Evolutionary conservation across 805 yeast genomes (phyloP), one percentile per base, ranked within the genome.

Genomic region (Candida odintsovae): DNA sequence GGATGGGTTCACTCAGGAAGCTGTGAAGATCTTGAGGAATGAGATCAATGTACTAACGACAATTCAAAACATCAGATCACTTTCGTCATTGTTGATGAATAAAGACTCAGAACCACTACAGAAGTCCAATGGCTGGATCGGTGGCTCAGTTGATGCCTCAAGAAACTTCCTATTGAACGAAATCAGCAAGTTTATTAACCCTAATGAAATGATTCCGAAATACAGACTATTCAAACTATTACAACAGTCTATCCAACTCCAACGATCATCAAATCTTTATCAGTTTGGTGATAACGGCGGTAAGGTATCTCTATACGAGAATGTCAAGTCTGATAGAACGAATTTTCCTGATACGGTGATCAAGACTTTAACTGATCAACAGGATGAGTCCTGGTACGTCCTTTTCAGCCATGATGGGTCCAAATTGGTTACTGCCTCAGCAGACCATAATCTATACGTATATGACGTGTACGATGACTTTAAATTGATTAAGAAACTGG

Each of bases 301-400:
- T 8, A 42, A 44, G 36, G 38, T 61, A 10, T 62, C 74, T 3
- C 52, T 71, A 6, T 68, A 64, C 49, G 63, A 68, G 36, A 75
- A 72, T 50, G 58, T 64, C 42, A 53, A 58, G 38, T 66, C 62
- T 38, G 55, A 64, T 41, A 50, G 55, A 35, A 49, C 56, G 18
- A 55, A 62, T 37, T 75, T 78, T 49, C 88, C 89, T 1, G 70
- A 70, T 19, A 67, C 66, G 3, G 62, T 76, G 3, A 58, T 76
- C 12, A 70, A 72, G 46, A 71, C 75, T 0, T 64, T 86, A 7
- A 52, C 65, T 1, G 69, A 72, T 39, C 94, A 86, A 57, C 63
- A 67, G 1, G 80, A 83, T 58, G 96, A 90, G 62, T 92, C 88
- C 12, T 90, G 97, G 97, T 84, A 73, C 59, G 72, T 85, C 13